Evolutionary conservation across 192 early-diverging fungal species (phyloP), one percentile per base, ranked within the genome.

Genomic region (Pilaira anomala): DNA sequence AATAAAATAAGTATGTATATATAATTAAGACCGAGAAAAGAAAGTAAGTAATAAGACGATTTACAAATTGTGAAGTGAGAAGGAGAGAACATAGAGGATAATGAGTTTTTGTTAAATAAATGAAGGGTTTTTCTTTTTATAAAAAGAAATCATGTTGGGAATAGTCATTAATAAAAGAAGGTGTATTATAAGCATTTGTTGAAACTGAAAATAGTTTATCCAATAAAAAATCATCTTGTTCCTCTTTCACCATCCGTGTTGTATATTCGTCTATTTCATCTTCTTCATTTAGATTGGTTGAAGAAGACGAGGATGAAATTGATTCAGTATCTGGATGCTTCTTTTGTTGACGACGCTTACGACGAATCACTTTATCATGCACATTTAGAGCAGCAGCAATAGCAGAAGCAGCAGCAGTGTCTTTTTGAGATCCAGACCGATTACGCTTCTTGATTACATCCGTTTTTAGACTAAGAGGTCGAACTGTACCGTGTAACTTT

Each of bases 381-480:
- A 36, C 33, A 36, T 36, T 9, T 9, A 9, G 6, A 36, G 33
- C 6, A 5, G 3, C 30, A 33, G 30, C 30, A 36, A 9, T 36
- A n/a, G n/a, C 33, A 36, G 33, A 9, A 36, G 33, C 6, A 5
- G 3, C 30, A 33, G 30, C 30, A 36, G 33, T 36, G 11, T 36
- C 33, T 9, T 36, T 36, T 36, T 36, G 33, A 36, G 44, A 46
- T 46, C 44, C 44, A 16, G 39, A 58, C 40, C 95, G 83, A 65
- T 94, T 93, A 41, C 95, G 84, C 48, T 91, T 92, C 68, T 87
- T 80, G 60, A 97, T 92, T 6, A 92, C 87, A 62, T 92, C 86
- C 1, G 87, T 87, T 68, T 90, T 92, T 68, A 98, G 81, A 50
- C 83, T 83, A 26, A 88, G 77, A 3, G 96, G 96, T 50, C 96